A percentile compares a stretch with the other conserved stretches of the same genome.
Evolutionary conservation across 768 basidiomycete genomes (phyloP).

Genomic region (Xanthoconium stramineum): DNA sequence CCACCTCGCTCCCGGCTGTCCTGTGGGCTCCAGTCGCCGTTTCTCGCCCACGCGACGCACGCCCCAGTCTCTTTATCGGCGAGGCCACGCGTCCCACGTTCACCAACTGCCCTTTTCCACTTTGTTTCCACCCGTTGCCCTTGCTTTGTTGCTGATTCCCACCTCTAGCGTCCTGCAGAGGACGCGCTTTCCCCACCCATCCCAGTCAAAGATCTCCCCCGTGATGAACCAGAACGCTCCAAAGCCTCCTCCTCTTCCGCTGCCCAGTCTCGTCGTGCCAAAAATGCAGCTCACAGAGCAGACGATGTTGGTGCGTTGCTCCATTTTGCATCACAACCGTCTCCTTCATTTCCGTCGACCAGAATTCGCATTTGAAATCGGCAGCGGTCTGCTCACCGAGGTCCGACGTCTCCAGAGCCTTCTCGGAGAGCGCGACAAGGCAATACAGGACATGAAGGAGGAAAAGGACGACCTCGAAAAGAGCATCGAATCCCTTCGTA

Average conservation of each 20-base stretch:
- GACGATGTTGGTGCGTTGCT: constrained; percentile 77
- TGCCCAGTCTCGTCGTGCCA: constrained; percentile 83
- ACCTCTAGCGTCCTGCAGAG: constrained; percentile 43
- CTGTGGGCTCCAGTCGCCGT: background rate
- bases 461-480: constrained; percentile 88
- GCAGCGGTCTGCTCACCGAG: constrained; percentile 86
- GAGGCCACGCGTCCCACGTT: constrained; percentile 2
- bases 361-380: constrained; percentile 99
- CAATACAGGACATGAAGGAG: constrained; percentile 86
- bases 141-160: constrained; percentile 4
- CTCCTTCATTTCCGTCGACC: constrained; percentile 26
- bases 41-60: background rate
- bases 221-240: constrained; percentile 58
- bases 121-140: background rate
- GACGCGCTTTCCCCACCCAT: constrained; percentile 44
- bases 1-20: background rate
- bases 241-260: constrained; percentile 67
- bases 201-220: constrained; percentile 50
- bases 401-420: constrained; percentile 89
- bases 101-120: background rate
- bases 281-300: constrained; percentile 87
- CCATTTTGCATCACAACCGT: background rate
- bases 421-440: constrained; percentile 89
- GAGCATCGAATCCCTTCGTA: constrained; percentile 68
- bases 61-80: too few species aligned